Evolutionary conservation across 2,329 filamentous ascomycete genomes (phyloP).

Genomic region (Nannizzia gypsea): DNA sequence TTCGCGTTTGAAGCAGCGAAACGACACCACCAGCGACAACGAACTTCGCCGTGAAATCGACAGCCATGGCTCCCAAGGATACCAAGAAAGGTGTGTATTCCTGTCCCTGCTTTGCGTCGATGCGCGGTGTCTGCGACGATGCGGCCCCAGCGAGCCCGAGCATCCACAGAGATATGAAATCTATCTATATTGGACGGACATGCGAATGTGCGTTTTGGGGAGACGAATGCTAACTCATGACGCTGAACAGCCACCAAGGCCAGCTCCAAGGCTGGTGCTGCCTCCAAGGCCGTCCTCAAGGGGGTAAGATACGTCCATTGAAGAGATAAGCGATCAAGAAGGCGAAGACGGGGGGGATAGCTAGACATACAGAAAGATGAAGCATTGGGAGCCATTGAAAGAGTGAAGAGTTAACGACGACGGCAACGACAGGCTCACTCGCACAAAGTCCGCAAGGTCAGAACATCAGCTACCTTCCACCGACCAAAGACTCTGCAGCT

Average conservation of each 20-base stretch:
- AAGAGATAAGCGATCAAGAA: background rate
- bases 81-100: constrained; percentile 36
- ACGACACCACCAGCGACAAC: background rate
- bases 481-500: constrained; percentile 91
- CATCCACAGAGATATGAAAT: no score
- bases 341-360: background rate
- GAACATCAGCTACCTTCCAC: constrained; percentile 91
- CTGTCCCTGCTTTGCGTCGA: background rate
- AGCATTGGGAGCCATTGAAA: no score
- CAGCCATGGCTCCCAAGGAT: constrained; percentile 39
- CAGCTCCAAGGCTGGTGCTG: constrained; percentile 67
- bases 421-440: constrained; percentile 45
- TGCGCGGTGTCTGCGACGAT: background rate
- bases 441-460: constrained; percentile 88
- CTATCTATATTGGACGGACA: background rate
- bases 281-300: constrained; percentile 91
- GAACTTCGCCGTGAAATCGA: constrained; percentile 19
- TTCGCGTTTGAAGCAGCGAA: constrained; percentile 17
- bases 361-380: no score
- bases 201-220: background rate
- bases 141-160: background rate
- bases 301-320: constrained; percentile 53
- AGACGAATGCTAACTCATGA: background rate
- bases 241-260: constrained; percentile 41
- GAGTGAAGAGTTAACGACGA: background rate